Evolutionary conservation across 768 basidiomycete species (phyloP), one percentile per base, ranked within the genome.

Genomic region (Pleurotus tuoliensis): DNA sequence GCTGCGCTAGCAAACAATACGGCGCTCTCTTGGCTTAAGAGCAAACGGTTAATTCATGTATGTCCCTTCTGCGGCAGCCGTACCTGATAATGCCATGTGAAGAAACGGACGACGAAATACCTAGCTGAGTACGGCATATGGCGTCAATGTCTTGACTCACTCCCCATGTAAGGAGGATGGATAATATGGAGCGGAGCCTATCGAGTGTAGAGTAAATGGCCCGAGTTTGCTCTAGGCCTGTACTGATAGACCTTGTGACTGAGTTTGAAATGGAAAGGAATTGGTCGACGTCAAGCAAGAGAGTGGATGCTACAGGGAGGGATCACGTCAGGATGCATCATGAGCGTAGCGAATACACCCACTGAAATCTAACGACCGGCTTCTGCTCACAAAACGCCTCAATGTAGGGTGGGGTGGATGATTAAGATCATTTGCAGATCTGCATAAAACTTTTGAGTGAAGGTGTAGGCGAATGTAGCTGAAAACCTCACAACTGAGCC

Each of bases 71-170:
- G 12, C 34, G n/a, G 22, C 22, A 39, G 34, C 18, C 30, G 20
- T 52, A 88, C 85, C 81, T 79, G 18, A 73, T 64, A 47, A 80
- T 71, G 7, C 88, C 87, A 24, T 77, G 66, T 1, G 72, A 64
- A 20, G 68, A 70, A 13, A 61, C 64, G 1, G 80, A 76, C 16
- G 65, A 65, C 1, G 58, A 50, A 4, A 87, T 72, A 0, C 77
- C 81, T 8, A 96, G 73, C 50, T 81, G 82, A 3, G 76, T 74
- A 41, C 71, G 71, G 61, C 89, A 90, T 3, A 91, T 78, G 3
- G 75, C 73, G 61, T 96, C 94, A 18, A 91, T 85, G 40, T 82
- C 86, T 0, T 72, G 64, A 60, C 85, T 88, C 18, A 95, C 63
- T 3, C 88, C 88, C 27, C 83, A 85, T 0, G 90, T 88, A 37